phyloP scores from a whole-genome alignment of 306 rosid species.

The Begonia peltatifolia region DNA sequence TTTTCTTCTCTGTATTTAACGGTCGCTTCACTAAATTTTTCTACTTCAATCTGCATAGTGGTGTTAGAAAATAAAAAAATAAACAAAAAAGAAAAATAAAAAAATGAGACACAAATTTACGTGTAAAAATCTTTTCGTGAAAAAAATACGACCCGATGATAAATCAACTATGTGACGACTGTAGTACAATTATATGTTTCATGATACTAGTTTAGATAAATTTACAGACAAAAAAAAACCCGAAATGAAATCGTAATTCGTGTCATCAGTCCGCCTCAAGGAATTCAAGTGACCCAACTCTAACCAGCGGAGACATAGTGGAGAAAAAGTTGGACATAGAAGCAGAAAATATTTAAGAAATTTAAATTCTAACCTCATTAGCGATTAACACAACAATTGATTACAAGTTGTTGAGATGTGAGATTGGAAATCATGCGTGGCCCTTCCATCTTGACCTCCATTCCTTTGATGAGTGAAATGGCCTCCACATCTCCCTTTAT shows the following conservation, averaged over 20 bases:
- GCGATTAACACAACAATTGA: constrained; percentile 85
- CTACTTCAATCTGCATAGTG: constrained; percentile 51
- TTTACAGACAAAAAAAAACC: too few relatives aligned
- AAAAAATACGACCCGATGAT: too few relatives aligned
- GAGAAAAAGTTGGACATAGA: too few relatives aligned
- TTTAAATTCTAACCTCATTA: constrained; percentile 37
- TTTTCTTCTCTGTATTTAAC: constrained; percentile 61
- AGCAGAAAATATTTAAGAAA: neutral
- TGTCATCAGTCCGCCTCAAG: too few relatives aligned
- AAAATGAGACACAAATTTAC: neutral
- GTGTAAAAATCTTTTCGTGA: too few relatives aligned
- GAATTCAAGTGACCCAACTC: too few relatives aligned
- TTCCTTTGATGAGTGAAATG: constrained; percentile 81
- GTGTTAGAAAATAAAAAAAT: neutral
- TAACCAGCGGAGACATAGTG: too few relatives aligned
- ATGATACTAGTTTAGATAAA: neutral
- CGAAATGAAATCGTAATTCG: too few relatives aligned
- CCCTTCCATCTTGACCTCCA: constrained; percentile 96
- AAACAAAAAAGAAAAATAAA: neutral
- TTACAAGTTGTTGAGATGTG: constrained; percentile 46
- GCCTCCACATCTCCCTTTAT: constrained; percentile 51
- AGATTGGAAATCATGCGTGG: constrained; percentile 86
- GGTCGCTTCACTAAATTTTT: constrained; percentile 96
- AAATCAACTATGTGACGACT: too few relatives aligned
- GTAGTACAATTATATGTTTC: too few relatives aligned